phyloP scores from a whole-genome alignment of 2,329 filamentous ascomycete species.

The Paraphaeosphaeria minitans region DNA sequence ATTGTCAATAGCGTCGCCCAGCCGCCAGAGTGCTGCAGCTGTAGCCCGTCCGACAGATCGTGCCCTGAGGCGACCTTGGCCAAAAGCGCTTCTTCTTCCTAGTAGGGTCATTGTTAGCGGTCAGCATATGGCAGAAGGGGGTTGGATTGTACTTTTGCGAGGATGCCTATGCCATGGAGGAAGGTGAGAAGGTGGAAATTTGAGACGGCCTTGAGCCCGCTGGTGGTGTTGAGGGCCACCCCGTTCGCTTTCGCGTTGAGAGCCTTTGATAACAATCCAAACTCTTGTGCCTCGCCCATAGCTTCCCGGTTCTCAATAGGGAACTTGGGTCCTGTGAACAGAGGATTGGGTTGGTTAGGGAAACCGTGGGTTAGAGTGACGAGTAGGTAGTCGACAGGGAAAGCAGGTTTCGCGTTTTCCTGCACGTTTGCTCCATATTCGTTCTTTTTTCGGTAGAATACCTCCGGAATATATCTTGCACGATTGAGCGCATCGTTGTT shows the following conservation, averaged over 20 bases:
- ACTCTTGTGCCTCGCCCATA: slow-evolving; percentile 84
- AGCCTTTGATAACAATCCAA: slow-evolving; percentile 68
- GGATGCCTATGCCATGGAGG: slow-evolving; percentile 76
- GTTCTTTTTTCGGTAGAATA: slow-evolving; percentile 94
- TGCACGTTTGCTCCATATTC: slow-evolving; percentile 96
- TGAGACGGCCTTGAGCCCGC: slow-evolving; percentile 72
- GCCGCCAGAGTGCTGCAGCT: slow-evolving; percentile 83
- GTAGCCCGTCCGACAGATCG: slow-evolving; percentile 78
- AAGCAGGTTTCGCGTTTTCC: slow-evolving; percentile 94
- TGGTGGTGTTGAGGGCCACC: slow-evolving; percentile 61
- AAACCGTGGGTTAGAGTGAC: slow-evolving; percentile 97
- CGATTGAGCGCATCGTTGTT: slow-evolving; percentile 74
- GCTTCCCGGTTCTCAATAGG: slow-evolving; percentile 90
- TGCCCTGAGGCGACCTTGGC: slow-evolving; percentile 83
- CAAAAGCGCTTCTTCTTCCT: slow-evolving; percentile 90
- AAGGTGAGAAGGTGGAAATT: slow-evolving; percentile 96
- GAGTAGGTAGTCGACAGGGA: slow-evolving; percentile 94
- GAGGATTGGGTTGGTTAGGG: slow-evolving; percentile 76
- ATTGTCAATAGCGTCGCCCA: slow-evolving; percentile 95
- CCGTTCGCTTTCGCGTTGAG: slow-evolving; percentile 65
- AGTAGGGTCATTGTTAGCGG: slow-evolving; percentile 23
- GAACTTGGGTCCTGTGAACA: slow-evolving; percentile 76
- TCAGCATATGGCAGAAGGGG: neutral
- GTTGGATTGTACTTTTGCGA: slow-evolving; percentile 73
- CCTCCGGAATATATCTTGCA: slow-evolving; percentile 91